phyloP scores from a whole-genome alignment of 495 filamentous ascomycete genomes.

The Tricharina praecox region DNA sequence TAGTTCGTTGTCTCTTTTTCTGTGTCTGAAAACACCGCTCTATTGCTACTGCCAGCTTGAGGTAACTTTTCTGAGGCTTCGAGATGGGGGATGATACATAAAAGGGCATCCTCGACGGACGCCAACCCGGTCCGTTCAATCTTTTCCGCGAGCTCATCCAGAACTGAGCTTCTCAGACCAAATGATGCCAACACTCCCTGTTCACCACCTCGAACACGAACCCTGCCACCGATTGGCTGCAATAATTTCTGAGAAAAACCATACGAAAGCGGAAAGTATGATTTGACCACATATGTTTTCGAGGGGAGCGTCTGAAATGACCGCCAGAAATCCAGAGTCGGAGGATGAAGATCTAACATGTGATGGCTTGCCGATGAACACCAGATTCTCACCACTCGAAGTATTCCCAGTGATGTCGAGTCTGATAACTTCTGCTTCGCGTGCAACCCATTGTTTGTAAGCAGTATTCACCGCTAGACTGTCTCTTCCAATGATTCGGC shows the following conservation, averaged over 20 bases:
- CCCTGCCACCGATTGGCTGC: not conserved
- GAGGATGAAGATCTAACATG: not conserved
- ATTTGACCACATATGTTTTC: conserved; percentile 14
- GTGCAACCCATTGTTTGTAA: not conserved
- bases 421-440: not conserved
- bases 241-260: not conserved
- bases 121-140: conserved; percentile 5
- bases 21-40: not conserved
- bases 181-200: conserved; percentile 5
- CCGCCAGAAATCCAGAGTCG: conserved; percentile 1
- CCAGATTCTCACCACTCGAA: not conserved
- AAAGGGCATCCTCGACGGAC: conserved; percentile 10
- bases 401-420: not conserved
- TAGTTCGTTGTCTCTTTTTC: not conserved
- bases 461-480: not conserved
- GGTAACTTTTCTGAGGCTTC: not conserved
- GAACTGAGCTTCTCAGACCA: conserved; percentile 4
- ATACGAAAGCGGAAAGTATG: conserved; percentile 9
- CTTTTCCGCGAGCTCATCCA: conserved; percentile 1
- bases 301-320: conserved; percentile 1
- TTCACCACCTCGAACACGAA: not conserved
- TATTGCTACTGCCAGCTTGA: not conserved
- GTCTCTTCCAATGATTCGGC: not conserved
- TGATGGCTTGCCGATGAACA: not conserved
- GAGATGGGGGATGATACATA: conserved; percentile 10